These are phyloP conservation scores for Acer saccharum DNA, from an alignment of 345 rosid species.

Conservation along the genomic window DNA sequence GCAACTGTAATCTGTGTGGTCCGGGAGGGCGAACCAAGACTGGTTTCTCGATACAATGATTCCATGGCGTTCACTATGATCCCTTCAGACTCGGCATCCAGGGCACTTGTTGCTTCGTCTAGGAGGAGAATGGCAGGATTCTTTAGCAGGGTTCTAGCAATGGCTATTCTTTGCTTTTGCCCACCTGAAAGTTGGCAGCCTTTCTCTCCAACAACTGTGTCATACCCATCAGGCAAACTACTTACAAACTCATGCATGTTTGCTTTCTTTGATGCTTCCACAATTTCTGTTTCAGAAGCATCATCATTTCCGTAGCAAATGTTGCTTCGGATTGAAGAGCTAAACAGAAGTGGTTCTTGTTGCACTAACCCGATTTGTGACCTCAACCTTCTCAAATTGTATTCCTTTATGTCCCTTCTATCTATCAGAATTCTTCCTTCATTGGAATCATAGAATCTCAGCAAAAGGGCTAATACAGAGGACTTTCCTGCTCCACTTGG, in stretches of 20 bases:
- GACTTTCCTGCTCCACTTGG: conserved; percentile 75
- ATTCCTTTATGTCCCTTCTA: conserved; percentile 15
- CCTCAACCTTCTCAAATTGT: conserved; percentile 19
- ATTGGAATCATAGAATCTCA: conserved; percentile 47
- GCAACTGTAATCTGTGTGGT: conserved; percentile 75
- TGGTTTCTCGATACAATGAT: conserved; percentile 33
- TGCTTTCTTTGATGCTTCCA: conserved; percentile 49
- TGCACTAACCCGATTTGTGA: conserved; percentile 20
- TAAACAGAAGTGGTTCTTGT: conserved; percentile 29
- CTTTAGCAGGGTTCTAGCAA: conserved; percentile 59
- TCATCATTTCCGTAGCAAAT: conserved; percentile 45
- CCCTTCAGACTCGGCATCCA: conserved; percentile 79
- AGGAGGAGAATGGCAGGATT: conserved; percentile 60
- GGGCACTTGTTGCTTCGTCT: conserved; percentile 92
- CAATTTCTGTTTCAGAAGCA: conserved; percentile 55
- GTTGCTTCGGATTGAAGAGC: conserved; percentile 25
- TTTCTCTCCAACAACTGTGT: conserved; percentile 60
- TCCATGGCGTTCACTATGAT: conserved; percentile 55
- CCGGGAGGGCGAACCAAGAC: conserved; percentile 26
- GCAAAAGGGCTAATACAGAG: conserved; percentile 56
- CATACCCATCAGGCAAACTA: conserved; percentile 51
- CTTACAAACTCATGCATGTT: conserved; percentile 56
- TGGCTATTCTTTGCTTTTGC: conserved; percentile 68
- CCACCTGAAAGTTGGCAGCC: conserved; percentile 72
- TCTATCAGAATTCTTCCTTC: conserved; percentile 18